Evolutionary conservation across 805 yeast genomes (phyloP).

Genomic region (Hanseniaspora lachancei): DNA sequence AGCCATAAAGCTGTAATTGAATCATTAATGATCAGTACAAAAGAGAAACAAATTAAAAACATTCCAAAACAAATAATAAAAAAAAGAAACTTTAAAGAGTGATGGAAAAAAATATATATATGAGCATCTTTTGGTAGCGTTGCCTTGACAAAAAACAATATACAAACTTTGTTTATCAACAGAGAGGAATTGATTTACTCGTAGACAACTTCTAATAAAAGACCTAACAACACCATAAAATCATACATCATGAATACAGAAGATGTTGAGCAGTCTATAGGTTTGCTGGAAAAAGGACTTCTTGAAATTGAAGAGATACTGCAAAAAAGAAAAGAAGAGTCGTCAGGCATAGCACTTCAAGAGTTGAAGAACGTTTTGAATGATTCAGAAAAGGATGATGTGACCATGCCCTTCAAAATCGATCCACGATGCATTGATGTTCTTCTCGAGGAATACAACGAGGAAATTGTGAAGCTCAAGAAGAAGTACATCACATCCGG

Average conservation of each 20-base stretch:
- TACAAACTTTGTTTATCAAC: not conserved
- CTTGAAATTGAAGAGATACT: not conserved
- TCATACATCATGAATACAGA: not conserved
- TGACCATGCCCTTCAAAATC: not conserved
- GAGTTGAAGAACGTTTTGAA: constrained; percentile 10
- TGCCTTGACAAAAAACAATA: not conserved
- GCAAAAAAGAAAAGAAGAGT: not conserved
- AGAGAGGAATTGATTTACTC: not conserved
- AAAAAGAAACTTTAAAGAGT: not conserved
- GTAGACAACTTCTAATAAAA: not conserved
- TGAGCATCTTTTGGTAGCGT: not conserved
- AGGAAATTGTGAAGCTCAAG: constrained; percentile 1
- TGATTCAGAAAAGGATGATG: constrained; percentile 9
- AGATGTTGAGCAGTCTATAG: not conserved
- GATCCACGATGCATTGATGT: constrained; percentile 8
- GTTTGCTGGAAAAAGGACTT: not conserved
- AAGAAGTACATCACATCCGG: constrained; percentile 5
- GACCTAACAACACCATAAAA: not conserved
- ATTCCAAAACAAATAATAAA: not conserved
- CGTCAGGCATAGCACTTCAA: constrained; percentile 1
- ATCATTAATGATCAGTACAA: not conserved
- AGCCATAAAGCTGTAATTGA: not conserved
- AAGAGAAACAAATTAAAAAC: not conserved
- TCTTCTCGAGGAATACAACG: constrained; percentile 1
- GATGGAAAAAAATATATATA: too few relatives aligned